Conservation (phyloP, 805 yeast genomes). For the Candida railenensis region DNA sequence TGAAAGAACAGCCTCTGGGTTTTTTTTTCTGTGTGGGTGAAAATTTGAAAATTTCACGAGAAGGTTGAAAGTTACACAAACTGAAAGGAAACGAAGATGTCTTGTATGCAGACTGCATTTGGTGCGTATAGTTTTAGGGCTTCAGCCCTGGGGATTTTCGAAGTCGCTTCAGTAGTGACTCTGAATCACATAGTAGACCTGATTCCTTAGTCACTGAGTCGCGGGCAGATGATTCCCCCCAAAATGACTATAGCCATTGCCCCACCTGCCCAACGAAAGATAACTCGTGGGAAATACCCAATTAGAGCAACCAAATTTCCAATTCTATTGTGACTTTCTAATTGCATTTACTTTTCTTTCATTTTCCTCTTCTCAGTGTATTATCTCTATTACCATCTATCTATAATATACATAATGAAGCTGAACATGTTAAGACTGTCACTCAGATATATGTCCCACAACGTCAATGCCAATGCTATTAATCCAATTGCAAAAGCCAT, state of each 20-base stretch:
- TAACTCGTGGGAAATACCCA: background rate
- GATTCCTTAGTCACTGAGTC: background rate
- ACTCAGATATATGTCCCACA: background rate
- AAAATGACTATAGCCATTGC: too few relatives aligned
- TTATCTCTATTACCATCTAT: background rate
- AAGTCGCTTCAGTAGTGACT: too few relatives aligned
- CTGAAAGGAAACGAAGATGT: background rate
- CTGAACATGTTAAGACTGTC: background rate
- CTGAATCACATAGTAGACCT: background rate
- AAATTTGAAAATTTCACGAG: background rate
- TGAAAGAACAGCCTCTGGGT: background rate
- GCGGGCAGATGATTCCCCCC: background rate
- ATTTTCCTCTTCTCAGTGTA: background rate
- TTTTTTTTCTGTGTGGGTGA: background rate
- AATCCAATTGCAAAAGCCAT: conserved; percentile 9
- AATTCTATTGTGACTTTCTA: too few relatives aligned
- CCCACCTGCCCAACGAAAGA: background rate
- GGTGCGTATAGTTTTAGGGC: conserved; percentile 7
- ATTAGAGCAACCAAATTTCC: background rate
- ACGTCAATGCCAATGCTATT: background rate
- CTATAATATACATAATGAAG: background rate
- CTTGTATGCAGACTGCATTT: background rate
- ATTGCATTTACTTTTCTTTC: background rate
- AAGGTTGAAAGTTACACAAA: background rate
- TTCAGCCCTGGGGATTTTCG: conserved; percentile 9